These are phyloP conservation scores for Leavenworthia alabamica DNA, from an alignment of 345 rosid species.

Conservation along the genomic window DNA sequence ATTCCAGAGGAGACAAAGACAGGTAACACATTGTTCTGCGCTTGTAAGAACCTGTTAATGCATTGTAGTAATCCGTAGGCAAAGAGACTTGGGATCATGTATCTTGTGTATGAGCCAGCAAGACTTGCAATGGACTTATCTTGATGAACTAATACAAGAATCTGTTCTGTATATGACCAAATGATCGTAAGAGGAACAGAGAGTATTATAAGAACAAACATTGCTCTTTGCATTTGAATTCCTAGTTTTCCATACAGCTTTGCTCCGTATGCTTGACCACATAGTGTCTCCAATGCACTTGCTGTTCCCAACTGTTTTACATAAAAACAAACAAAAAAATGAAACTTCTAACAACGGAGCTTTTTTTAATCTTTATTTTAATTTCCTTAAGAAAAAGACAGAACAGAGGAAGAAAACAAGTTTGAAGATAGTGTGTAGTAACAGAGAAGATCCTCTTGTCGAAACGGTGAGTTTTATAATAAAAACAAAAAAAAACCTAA, in stretches of 20 bases:
- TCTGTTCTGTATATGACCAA: constrained; percentile 12
- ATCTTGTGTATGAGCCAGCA: constrained; percentile 40
- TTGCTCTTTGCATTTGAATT: constrained; percentile 61
- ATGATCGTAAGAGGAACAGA: constrained; percentile 52
- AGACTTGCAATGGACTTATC: constrained; percentile 35
- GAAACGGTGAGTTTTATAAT: too few relatives aligned
- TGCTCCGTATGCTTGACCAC: constrained; percentile 75
- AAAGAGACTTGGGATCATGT: constrained; percentile 42
- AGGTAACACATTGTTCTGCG: constrained; percentile 47
- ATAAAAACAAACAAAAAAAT: background rate
- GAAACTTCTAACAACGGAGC: constrained; percentile 34
- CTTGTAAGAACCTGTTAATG: constrained; percentile 39
- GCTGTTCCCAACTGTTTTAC: constrained; percentile 56
- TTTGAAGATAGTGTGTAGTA: too few relatives aligned
- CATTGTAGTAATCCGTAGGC: constrained; percentile 39
- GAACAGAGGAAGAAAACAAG: too few relatives aligned
- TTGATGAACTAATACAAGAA: constrained; percentile 1
- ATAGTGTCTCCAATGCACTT: constrained; percentile 65
- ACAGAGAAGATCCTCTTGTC: too few relatives aligned
- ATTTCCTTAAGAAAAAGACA: too few relatives aligned
- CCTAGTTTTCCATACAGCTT: constrained; percentile 48
- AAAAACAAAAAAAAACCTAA: too few relatives aligned
- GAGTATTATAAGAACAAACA: constrained; percentile 48
- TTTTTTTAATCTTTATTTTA: background rate
- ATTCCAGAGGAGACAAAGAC: constrained; percentile 42